phyloP scores from a whole-genome alignment of 257 asterid species.

The Plantago ovata region DNA sequence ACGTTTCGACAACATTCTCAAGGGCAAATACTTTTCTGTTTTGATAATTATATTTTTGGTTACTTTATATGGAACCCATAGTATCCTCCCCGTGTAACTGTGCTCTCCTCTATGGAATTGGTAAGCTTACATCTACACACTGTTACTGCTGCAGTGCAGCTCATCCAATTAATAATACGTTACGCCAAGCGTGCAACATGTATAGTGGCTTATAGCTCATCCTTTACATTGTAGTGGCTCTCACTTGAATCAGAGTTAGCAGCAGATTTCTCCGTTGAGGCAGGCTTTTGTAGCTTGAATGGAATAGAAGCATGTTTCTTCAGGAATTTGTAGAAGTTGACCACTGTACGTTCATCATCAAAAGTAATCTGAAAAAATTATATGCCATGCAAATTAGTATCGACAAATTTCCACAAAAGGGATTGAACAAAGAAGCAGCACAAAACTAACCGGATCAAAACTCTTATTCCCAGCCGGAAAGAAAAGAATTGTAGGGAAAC shows the following conservation, averaged over 20 bases:
- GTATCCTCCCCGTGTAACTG: no score
- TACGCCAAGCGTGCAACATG: no score
- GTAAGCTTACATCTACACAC: no score
- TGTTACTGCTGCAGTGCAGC: no score
- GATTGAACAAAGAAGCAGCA: slow-evolving; percentile 10
- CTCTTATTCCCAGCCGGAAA: slow-evolving; percentile 98
- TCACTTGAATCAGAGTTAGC: slow-evolving; percentile 23
- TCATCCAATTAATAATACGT: no score
- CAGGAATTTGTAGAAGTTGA: slow-evolving; percentile 83
- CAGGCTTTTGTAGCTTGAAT: slow-evolving; percentile 77
- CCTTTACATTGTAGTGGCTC: slow-evolving; percentile 42
- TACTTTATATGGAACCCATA: no score
- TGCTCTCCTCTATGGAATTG: no score
- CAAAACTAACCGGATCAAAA: slow-evolving; percentile 77
- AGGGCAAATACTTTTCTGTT: no score
- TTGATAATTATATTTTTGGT: no score
- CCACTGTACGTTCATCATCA: slow-evolving; percentile 84
- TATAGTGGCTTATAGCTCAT: slow-evolving; percentile 49
- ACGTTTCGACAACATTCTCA: no score
- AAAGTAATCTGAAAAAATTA: slow-evolving; percentile 49
- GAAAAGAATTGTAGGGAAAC: slow-evolving; percentile 93
- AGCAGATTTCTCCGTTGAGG: slow-evolving; percentile 24
- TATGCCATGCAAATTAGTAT: neutral
- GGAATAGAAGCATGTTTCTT: slow-evolving; percentile 90
- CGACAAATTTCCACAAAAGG: neutral